Percentiles rank a stretch among this genome's conserved stretches.
Conservation (phyloP, 2,329 filamentous ascomycete species). For the Phialocephala sp. region DNA sequence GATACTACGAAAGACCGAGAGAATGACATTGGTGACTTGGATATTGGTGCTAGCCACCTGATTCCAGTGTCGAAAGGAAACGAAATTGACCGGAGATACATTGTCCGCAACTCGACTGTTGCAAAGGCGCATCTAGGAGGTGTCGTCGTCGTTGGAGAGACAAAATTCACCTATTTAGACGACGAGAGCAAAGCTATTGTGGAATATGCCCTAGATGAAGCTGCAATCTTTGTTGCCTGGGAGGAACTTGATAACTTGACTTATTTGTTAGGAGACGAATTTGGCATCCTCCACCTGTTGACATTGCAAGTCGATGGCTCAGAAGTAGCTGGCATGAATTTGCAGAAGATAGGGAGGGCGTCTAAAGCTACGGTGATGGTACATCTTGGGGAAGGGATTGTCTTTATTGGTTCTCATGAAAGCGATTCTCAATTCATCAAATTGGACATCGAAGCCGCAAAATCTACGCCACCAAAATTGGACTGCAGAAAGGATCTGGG, state of each 20-base stretch:
- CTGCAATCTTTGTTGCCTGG: constrained; percentile 92
- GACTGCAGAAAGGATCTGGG: not conserved
- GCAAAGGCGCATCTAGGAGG: constrained; percentile 69
- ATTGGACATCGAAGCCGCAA: constrained; percentile 55
- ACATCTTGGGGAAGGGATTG: constrained; percentile 72
- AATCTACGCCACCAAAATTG: constrained; percentile 49
- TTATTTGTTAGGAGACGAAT: constrained; percentile 92
- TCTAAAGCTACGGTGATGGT: constrained; percentile 80
- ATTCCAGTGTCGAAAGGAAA: constrained; percentile 66
- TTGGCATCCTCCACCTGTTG: constrained; percentile 83
- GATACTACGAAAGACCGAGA: constrained; percentile 61
- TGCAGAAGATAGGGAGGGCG: constrained; percentile 68
- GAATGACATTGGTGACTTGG: constrained; percentile 57
- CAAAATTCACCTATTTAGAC: constrained; percentile 83
- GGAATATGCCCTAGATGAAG: constrained; percentile 68
- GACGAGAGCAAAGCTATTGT: constrained; percentile 73
- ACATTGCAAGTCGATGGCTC: constrained; percentile 73
- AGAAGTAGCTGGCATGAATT: constrained; percentile 73
- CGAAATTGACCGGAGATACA: constrained; percentile 64
- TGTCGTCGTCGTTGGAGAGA: constrained; percentile 78
- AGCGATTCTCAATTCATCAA: constrained; percentile 86
- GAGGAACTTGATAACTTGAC: constrained; percentile 79
- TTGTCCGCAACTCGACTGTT: constrained; percentile 55
- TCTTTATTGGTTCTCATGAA: constrained; percentile 92
- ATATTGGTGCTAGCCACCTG: constrained; percentile 62